Conservation (phyloP, 176 grass and related monocot genomes). For the Carex kokanica region DNA sequence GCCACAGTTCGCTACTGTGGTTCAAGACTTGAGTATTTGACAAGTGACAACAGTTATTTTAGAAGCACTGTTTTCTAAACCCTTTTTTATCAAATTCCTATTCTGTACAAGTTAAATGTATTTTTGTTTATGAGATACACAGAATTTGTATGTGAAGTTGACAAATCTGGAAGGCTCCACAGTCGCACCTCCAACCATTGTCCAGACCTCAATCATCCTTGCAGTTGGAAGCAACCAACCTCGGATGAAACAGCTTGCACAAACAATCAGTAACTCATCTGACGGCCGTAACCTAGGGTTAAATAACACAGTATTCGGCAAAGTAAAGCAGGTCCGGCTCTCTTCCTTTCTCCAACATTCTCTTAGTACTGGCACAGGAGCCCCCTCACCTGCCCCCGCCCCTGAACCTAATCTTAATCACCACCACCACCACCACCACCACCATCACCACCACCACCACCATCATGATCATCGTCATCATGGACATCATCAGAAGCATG, state of each 20-base stretch:
- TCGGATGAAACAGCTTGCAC: slow-evolving; percentile 65
- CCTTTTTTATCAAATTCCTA: background rate
- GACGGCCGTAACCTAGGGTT: slow-evolving; percentile 61
- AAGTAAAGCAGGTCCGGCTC: slow-evolving; percentile 68
- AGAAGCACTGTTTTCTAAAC: slow-evolving; percentile 7
- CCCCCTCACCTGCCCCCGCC: slow-evolving; percentile 39
- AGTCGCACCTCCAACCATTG: slow-evolving; percentile 45
- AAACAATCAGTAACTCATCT: slow-evolving; percentile 59
- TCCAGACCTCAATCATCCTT: slow-evolving; percentile 62
- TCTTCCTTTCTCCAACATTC: slow-evolving; percentile 75
- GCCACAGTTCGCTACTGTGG: background rate
- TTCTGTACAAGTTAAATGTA: background rate
- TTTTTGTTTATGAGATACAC: slow-evolving; percentile 38
- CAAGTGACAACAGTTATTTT: background rate
- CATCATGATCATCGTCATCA: slow-evolving; percentile 33
- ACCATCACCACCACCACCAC: slow-evolving; percentile 40
- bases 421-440: slow-evolving; percentile 34
- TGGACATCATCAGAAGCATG: slow-evolving; percentile 30
- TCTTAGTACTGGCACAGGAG: slow-evolving; percentile 39
- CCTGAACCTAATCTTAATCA: slow-evolving; percentile 40
- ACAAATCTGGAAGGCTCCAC: slow-evolving; percentile 75
- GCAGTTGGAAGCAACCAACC: slow-evolving; percentile 53
- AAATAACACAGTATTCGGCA: slow-evolving; percentile 75
- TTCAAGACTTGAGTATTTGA: background rate
- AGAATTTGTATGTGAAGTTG: slow-evolving; percentile 68